Evolutionary conservation across 495 filamentous ascomycete genomes (phyloP).

Genomic region (Lichenothelia convexa): DNA sequence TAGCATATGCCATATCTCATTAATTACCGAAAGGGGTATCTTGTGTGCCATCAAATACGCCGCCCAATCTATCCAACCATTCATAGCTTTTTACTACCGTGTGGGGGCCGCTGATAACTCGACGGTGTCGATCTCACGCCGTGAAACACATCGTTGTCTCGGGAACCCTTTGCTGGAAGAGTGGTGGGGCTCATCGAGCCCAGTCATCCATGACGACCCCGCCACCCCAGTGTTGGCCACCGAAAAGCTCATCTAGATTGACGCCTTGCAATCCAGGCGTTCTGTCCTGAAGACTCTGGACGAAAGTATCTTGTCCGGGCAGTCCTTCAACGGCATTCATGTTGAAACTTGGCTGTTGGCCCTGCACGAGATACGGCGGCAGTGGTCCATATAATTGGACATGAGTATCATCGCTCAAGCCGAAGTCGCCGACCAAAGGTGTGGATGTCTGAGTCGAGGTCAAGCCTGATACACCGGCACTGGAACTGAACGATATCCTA

Average conservation of each 20-base stretch:
- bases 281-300: background rate
- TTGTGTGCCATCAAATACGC: no score
- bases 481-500: constrained; percentile 1
- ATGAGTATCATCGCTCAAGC: constrained; percentile 27
- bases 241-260: constrained; percentile 21
- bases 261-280: constrained; percentile 8
- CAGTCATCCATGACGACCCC: no score
- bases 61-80: no score
- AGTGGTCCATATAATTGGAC: constrained; percentile 36
- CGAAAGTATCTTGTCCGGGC: background rate
- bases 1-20: no score
- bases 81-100: no score
- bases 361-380: constrained; percentile 34
- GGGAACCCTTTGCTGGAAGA: no score
- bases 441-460: background rate
- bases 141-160: no score
- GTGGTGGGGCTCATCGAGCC: no score
- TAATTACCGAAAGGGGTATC: no score
- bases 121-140: no score
- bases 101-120: no score
- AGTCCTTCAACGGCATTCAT: no score
- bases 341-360: constrained; percentile 8
- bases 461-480: background rate
- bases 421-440: background rate
- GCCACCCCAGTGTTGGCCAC: constrained; percentile 16